These are phyloP conservation scores for Calonectria leucothoes DNA, from an alignment of 2,329 filamentous ascomycete species.

Conservation along the genomic window DNA sequence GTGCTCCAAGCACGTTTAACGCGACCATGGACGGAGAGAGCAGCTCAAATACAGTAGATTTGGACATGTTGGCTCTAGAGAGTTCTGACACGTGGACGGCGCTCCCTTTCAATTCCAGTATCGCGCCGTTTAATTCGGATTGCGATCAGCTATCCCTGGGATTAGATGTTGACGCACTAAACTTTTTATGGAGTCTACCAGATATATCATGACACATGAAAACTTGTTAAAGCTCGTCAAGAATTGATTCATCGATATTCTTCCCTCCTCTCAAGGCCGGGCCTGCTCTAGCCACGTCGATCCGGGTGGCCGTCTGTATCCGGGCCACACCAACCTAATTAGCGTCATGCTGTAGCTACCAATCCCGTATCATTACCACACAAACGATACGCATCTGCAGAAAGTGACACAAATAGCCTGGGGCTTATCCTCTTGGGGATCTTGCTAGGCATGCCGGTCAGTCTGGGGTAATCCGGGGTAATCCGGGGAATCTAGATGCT, in stretches of 20 bases:
- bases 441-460: not conserved
- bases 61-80: not conserved
- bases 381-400: too few relatives aligned
- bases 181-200: not conserved
- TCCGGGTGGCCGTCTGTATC: not conserved
- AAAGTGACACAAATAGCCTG: not conserved
- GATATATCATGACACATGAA: not conserved
- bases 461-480: not conserved
- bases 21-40: not conserved
- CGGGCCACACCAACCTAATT: not conserved
- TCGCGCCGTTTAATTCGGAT: not conserved
- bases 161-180: not conserved
- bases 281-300: not conserved
- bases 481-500: not conserved
- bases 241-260: not conserved
- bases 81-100: not conserved
- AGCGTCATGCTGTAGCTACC: not conserved
- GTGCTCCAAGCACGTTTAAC: not conserved
- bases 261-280: not conserved
- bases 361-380: not conserved
- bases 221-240: not conserved
- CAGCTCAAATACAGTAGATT: not conserved
- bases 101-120: not conserved
- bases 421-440: not conserved
- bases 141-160: not conserved